phyloP scores from a whole-genome alignment of 768 basidiomycete species.

The Amanita muscaria region DNA sequence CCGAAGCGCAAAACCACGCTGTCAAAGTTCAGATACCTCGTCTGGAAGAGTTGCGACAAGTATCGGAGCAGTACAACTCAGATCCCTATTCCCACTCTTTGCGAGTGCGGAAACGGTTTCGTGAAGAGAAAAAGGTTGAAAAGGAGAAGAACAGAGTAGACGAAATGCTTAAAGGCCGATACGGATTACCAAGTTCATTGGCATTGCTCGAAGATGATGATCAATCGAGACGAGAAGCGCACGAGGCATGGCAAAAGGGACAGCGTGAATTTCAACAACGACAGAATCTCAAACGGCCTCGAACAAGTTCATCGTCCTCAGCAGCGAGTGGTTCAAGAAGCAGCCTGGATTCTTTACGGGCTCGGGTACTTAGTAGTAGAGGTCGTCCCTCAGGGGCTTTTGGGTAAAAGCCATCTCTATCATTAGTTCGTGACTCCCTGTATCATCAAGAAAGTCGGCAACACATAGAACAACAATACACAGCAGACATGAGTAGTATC shows the following conservation, averaged over 20 bases:
- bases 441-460: conserved; percentile 2
- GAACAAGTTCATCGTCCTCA: conserved; percentile 15
- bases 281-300: conserved; percentile 43
- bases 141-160: conserved; percentile 61
- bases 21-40: conserved; percentile 73
- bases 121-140: conserved; percentile 79
- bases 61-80: conserved; percentile 69
- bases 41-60: conserved; percentile 66
- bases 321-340: neutral
- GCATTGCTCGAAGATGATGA: conserved; percentile 58
- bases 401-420: neutral
- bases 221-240: conserved; percentile 50
- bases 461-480: conserved; percentile 10
- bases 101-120: conserved; percentile 71
- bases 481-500: conserved; percentile 3
- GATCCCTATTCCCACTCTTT: conserved; percentile 83
- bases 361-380: conserved; percentile 51
- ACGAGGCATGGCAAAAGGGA: conserved; percentile 50
- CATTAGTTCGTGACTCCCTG: no score
- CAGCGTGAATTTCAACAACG: conserved; percentile 37
- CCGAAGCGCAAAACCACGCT: conserved; percentile 61
- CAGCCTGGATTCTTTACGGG: conserved; percentile 27
- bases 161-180: conserved; percentile 60
- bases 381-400: conserved; percentile 23
- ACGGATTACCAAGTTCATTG: conserved; percentile 67